Evolutionary conservation across 2,329 filamentous ascomycete genomes (phyloP), one percentile per base, ranked within the genome.

Genomic region (Aureobasidium zeae): DNA sequence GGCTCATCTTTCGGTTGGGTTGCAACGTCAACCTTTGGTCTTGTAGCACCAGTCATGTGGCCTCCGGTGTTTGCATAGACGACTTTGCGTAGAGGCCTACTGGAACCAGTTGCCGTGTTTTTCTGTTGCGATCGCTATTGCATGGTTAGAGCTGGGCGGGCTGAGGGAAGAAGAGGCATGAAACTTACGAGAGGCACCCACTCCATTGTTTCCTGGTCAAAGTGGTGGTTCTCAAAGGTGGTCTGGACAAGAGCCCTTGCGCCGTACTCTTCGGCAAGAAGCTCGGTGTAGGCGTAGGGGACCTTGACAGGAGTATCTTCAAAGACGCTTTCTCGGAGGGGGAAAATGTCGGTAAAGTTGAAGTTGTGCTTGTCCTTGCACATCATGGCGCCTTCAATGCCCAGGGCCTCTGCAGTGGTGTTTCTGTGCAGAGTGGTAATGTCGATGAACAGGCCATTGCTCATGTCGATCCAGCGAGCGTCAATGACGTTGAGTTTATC

Each of bases 401-500:
- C 70, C 3, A 55, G 46, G 0, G 55, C 54, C 33, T 66, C 58
- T 5, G 60, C 62, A 0, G 59, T 59, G 12, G 61, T 52, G 48
- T 75, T 68, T 9, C 63, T 63, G 38, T 73, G 64, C 4, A 79
- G 62, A 5, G 73, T 70, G 0, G 75, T 78, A 48, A 79, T 76
- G 53, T 79, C 76, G 51, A 79, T 77, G 52, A 76, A 79, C 0
- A 79, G 57, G 0, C 76, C 76, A 0, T 70, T 76, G 0, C 68
- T 61, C 15, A 64, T 76, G 52, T 79, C 75, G 48, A 79, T 76
- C 74, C 74, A 79, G 16, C 76, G 64, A 8, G 70, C 74, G 53
- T 79, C 75, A 43, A 79, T 79, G 22, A 71, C 64, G 48, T 79
- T 79, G 36, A 67, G 51, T 10, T 44, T 57, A 50, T 79, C 76